Evolutionary conservation across 805 yeast genomes (phyloP).

Genomic region (Candida railenensis): DNA sequence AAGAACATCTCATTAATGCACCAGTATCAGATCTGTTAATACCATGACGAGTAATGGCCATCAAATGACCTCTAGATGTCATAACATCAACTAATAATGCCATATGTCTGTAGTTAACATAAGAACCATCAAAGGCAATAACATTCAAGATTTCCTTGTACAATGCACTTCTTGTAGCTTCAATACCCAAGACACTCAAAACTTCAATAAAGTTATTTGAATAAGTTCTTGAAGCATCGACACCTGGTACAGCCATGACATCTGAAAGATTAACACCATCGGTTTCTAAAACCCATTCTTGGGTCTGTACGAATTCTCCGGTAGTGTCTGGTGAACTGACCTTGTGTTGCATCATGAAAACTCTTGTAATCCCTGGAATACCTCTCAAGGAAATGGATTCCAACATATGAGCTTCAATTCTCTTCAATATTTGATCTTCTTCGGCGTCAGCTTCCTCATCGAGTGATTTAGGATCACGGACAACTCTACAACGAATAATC

Average conservation of each 20-base stretch:
- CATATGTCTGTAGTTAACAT: constrained; percentile 97
- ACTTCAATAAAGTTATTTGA: constrained; percentile 97
- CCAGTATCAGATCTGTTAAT: constrained; percentile 98
- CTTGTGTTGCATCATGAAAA: constrained; percentile 85
- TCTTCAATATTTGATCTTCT: constrained; percentile 94
- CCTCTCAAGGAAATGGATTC: constrained; percentile 95
- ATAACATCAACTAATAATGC: constrained; percentile 95
- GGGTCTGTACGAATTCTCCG: constrained; percentile 86
- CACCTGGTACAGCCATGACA: constrained; percentile 94
- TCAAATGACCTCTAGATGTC: constrained; percentile 97
- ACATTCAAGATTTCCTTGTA: constrained; percentile 95
- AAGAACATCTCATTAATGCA: constrained; percentile 98
- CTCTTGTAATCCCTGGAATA: constrained; percentile 89
- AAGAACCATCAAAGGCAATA: constrained; percentile 99
- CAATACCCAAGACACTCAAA: constrained; percentile 93
- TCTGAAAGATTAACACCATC: constrained; percentile 97
- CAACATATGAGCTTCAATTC: constrained; percentile 94
- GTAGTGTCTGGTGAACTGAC: constrained; percentile 67
- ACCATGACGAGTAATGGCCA: constrained; percentile 99
- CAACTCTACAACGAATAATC: constrained; percentile 96
- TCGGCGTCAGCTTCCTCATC: constrained; percentile 95
- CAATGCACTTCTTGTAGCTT: constrained; percentile 93
- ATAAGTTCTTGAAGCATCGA: constrained; percentile 85
- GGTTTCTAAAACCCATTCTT: constrained; percentile 98
- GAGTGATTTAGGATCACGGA: constrained; percentile 89